Percentiles rank a stretch among this genome's conserved stretches.
These are phyloP conservation scores for Bonia amplexicaulis DNA, from an alignment of 176 grass and related monocot species.

Conservation along the genomic window DNA sequence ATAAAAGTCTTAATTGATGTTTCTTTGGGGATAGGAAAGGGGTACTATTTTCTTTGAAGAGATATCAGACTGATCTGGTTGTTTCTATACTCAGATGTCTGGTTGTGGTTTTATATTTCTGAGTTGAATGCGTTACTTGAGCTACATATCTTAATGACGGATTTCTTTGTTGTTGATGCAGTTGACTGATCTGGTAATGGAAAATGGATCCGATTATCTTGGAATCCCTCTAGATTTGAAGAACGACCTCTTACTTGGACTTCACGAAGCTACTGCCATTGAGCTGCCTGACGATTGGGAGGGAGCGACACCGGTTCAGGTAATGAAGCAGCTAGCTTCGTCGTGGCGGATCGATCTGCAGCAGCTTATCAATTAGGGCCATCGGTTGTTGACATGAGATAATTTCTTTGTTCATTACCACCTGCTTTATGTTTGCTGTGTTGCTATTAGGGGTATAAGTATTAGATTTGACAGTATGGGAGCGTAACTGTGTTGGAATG, in stretches of 20 bases:
- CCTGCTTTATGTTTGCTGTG: slow-evolving; percentile 16
- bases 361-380: slow-evolving; percentile 59
- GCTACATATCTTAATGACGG: neutral
- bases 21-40: neutral
- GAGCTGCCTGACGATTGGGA: slow-evolving; percentile 85
- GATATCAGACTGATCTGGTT: neutral
- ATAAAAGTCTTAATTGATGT: neutral
- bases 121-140: slow-evolving; percentile 12
- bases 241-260: slow-evolving; percentile 66
- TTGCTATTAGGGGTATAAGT: slow-evolving; percentile 38
- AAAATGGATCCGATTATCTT: slow-evolving; percentile 73
- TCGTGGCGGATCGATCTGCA: slow-evolving; percentile 86
- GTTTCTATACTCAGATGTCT: neutral
- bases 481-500: slow-evolving; percentile 26
- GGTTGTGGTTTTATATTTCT: neutral
- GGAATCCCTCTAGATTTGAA: slow-evolving; percentile 61
- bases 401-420: slow-evolving; percentile 49
- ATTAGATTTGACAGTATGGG: slow-evolving; percentile 37
- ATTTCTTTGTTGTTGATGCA: slow-evolving; percentile 32
- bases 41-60: neutral
- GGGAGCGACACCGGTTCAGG: slow-evolving; percentile 67
- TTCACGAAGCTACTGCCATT: slow-evolving; percentile 55
- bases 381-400: slow-evolving; percentile 37
- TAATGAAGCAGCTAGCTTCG: slow-evolving; percentile 91
- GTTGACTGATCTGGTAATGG: slow-evolving; percentile 79